These are phyloP conservation scores for Nepenthes gracilis DNA, from an alignment of 148 eudicot species.

Conservation along the genomic window DNA sequence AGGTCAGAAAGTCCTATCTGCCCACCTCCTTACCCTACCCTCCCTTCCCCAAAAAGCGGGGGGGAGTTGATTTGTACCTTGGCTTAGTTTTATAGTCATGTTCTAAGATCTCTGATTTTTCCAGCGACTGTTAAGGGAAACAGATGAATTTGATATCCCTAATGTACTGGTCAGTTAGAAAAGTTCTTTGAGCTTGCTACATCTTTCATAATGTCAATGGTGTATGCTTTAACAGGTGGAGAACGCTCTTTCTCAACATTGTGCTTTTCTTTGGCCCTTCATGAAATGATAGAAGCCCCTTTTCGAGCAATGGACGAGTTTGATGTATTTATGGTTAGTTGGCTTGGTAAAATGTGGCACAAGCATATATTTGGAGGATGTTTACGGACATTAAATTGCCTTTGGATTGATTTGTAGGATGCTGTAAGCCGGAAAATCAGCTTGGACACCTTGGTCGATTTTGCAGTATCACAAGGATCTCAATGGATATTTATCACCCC, in stretches of 20 bases:
- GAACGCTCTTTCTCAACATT: constrained; percentile 93
- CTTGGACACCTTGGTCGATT: constrained; percentile 81
- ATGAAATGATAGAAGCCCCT: constrained; percentile 97
- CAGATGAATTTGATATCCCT: not conserved
- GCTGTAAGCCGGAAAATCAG: constrained; percentile 98
- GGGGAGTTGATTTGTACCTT: no score
- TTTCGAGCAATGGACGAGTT: constrained; percentile 99
- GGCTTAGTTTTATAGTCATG: no score
- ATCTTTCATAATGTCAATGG: not conserved
- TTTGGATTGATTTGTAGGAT: constrained; percentile 42
- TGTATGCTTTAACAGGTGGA: constrained; percentile 47
- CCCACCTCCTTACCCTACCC: no score
- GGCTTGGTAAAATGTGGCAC: not conserved
- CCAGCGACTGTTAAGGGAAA: no score
- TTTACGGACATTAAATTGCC: not conserved
- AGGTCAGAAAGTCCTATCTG: no score
- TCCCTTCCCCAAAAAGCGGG: no score
- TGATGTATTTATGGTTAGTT: constrained; percentile 91
- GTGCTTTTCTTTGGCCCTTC: constrained; percentile 94
- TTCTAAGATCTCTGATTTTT: no score
- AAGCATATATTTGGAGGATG: not conserved
- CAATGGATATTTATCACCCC: constrained; percentile 99
- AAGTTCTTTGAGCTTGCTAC: not conserved
- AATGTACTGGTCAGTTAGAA: not conserved
- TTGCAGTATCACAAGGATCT: constrained; percentile 77